Conservation (phyloP, 495 filamentous ascomycete genomes). For the Clavariopsis aquatica region DNA sequence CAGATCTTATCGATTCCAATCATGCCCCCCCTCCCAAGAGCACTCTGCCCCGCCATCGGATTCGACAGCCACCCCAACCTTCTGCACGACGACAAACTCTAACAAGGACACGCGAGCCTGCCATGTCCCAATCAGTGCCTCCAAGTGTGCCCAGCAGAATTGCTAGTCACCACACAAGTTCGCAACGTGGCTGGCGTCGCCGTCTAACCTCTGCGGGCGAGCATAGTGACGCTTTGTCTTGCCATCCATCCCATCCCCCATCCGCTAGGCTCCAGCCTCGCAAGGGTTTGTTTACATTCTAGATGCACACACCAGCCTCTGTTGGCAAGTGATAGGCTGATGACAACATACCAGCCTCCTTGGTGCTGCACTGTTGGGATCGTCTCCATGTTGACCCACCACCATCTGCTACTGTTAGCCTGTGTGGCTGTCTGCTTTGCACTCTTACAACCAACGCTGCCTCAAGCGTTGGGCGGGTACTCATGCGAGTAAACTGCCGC, state of each 20-base stretch:
- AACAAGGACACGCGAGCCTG: slow-evolving; percentile 8
- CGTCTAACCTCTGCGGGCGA: neutral
- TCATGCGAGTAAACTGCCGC: slow-evolving; percentile 23
- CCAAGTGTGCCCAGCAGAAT: slow-evolving; percentile 1
- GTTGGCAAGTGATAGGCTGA: slow-evolving; percentile 11
- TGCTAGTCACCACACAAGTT: slow-evolving; percentile 15
- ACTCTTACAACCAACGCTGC: neutral
- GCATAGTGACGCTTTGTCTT: slow-evolving; percentile 8
- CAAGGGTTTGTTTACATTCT: slow-evolving; percentile 6
- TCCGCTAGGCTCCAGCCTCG: slow-evolving; percentile 9
- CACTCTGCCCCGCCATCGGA: slow-evolving; percentile 19
- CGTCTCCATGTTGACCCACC: slow-evolving; percentile 10
- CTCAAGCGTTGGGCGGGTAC: slow-evolving; percentile 8
- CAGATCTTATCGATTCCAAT: slow-evolving; percentile 32
- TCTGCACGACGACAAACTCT: slow-evolving; percentile 28
- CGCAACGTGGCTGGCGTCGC: slow-evolving; percentile 32
- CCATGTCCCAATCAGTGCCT: slow-evolving; percentile 18
- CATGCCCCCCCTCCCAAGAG: neutral
- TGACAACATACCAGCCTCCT: slow-evolving; percentile 29
- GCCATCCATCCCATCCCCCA: slow-evolving; percentile 3
- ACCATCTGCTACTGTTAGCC: slow-evolving; percentile 14
- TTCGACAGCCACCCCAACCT: slow-evolving; percentile 14
- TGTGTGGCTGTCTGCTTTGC: slow-evolving; percentile 17
- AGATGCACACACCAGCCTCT: slow-evolving; percentile 17
- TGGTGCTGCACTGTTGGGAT: slow-evolving; percentile 14